phyloP scores from a whole-genome alignment of 352 stramenopile species.

The Phytophthora agathidicida region DNA sequence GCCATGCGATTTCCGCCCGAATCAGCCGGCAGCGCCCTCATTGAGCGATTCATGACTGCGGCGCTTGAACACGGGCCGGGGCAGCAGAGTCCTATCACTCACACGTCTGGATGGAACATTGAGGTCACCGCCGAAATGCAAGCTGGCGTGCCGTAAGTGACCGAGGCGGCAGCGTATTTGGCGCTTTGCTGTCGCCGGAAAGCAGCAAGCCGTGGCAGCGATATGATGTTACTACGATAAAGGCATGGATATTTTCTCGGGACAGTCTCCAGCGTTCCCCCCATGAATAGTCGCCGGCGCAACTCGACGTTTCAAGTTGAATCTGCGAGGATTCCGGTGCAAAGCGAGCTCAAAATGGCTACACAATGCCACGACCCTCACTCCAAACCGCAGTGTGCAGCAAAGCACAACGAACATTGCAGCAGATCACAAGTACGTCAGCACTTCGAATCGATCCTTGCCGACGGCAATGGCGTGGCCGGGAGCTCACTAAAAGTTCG shows the following conservation, averaged over 20 bases:
- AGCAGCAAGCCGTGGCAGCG: not conserved
- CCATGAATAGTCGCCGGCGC: not conserved
- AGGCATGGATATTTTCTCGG: not conserved
- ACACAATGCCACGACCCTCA: constrained; percentile 20
- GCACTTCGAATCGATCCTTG: too few relatives aligned
- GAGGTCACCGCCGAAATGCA: constrained; percentile 21
- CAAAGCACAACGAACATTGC: constrained; percentile 11
- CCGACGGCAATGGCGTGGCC: too few relatives aligned
- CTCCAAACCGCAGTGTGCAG: not conserved
- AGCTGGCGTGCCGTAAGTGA: constrained; percentile 15
- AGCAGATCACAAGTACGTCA: constrained; percentile 14
- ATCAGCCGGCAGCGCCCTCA: constrained; percentile 3
- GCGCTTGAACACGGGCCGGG: constrained; percentile 16
- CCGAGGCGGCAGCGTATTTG: constrained; percentile 4
- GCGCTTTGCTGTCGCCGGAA: not conserved
- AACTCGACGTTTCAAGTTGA: constrained; percentile 16
- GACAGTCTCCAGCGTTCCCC: not conserved
- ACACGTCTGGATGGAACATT: constrained; percentile 2
- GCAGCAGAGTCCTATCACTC: constrained; percentile 14
- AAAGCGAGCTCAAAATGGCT: constrained; percentile 18
- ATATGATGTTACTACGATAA: not conserved
- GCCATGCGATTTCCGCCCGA: not conserved
- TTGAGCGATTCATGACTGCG: constrained; percentile 9
- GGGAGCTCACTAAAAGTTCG: too few relatives aligned
- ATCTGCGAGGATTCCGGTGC: constrained; percentile 29